Percentiles rank a stretch among this genome's conserved stretches.
Conservation (phyloP, 495 filamentous ascomycete species). For the Annulohypoxylon moriforme region DNA sequence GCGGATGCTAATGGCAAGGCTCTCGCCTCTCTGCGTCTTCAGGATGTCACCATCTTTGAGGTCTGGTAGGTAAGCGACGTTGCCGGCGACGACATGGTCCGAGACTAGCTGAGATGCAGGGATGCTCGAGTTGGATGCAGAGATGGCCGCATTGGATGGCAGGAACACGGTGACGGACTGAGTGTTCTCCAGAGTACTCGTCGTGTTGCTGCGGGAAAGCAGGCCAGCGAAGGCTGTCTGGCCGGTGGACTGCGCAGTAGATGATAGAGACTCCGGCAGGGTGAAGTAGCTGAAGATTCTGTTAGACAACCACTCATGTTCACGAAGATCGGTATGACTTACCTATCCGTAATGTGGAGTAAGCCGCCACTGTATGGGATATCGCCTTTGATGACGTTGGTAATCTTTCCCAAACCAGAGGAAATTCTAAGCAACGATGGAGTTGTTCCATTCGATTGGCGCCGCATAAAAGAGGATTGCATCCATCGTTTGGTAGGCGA, state of each 20-base stretch:
- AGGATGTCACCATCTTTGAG: conserved; percentile 47
- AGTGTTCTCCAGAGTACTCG: conserved; percentile 50
- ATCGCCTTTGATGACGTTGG: conserved; percentile 48
- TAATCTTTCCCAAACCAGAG: conserved; percentile 48
- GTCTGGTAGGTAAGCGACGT: conserved; percentile 48
- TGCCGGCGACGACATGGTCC: conserved; percentile 47
- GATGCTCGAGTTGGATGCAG: conserved; percentile 22
- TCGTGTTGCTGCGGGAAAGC: conserved; percentile 56
- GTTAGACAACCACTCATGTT: conserved; percentile 11
- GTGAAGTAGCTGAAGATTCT: conserved; percentile 49
- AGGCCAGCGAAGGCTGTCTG: conserved; percentile 38
- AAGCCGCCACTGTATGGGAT: conserved; percentile 49
- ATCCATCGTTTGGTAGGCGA: conserved; percentile 22
- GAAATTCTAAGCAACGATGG: conserved; percentile 26
- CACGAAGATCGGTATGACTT: conserved; percentile 8
- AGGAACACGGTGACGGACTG: conserved; percentile 44
- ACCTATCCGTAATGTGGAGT: conserved; percentile 50
- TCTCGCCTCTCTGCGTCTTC: conserved; percentile 46
- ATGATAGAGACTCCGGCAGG: conserved; percentile 56
- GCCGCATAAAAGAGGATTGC: not conserved
- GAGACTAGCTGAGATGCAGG: conserved; percentile 27
- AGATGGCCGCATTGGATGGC: conserved; percentile 41
- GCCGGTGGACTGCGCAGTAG: conserved; percentile 27
- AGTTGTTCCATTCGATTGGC: conserved; percentile 8
- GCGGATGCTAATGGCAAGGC: conserved; percentile 46